Evolutionary conservation across 345 rosid genomes (phyloP).

Genomic region (Viola odorata): DNA sequence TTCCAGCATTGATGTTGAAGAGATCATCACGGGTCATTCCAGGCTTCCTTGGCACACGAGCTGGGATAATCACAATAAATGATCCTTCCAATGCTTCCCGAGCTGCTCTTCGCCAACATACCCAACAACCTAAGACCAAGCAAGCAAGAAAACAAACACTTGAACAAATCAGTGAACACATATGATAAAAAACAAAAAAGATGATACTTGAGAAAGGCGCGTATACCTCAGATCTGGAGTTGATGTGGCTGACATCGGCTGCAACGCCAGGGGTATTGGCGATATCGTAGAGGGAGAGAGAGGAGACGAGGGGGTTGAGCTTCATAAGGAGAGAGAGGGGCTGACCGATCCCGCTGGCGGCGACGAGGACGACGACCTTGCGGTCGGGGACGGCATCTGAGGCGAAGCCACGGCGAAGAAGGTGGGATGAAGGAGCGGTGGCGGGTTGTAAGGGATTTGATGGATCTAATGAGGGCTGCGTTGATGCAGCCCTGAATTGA

Average conservation of each 20-base stretch:
- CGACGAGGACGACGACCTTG: conserved; percentile 74
- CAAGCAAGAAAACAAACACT: not conserved
- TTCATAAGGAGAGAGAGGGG: conserved; percentile 74
- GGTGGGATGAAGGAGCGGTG: conserved; percentile 10
- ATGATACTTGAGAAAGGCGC: not conserved
- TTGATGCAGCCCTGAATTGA: no score
- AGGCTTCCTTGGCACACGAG: conserved; percentile 89
- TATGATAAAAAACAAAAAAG: not conserved
- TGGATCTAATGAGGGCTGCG: no score
- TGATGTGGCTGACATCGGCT: conserved; percentile 75
- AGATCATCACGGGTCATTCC: conserved; percentile 97
- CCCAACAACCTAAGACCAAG: conserved; percentile 46
- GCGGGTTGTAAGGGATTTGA: conserved; percentile 25
- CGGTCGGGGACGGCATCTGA: conserved; percentile 59
- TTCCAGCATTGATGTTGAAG: conserved; percentile 89
- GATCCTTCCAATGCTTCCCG: conserved; percentile 64
- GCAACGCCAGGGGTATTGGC: conserved; percentile 78
- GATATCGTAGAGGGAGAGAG: conserved; percentile 63
- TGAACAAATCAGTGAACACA: not conserved
- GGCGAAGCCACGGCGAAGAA: conserved; percentile 48
- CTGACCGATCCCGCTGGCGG: conserved; percentile 83
- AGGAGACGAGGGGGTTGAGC: conserved; percentile 71
- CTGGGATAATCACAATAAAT: conserved; percentile 74
- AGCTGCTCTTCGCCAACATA: conserved; percentile 63
- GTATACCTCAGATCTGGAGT: conserved; percentile 61